Percentiles rank a stretch among this genome's conserved stretches.
Evolutionary conservation across 2,329 filamentous ascomycete species (phyloP).

Genomic region (Aspergillus ochraceus): DNA sequence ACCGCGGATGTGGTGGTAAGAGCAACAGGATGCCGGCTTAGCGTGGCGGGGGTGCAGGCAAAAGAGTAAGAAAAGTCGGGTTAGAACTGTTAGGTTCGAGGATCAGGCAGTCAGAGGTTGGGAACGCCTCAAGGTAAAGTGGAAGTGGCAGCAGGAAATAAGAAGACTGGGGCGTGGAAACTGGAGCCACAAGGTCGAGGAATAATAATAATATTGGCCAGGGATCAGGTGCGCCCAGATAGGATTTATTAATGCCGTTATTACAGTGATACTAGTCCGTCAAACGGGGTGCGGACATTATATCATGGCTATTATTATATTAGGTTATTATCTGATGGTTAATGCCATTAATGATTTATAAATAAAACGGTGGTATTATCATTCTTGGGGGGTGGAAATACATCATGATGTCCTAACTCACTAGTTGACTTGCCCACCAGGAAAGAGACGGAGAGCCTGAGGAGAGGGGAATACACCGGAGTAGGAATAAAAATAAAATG

Average conservation of each 20-base stretch:
- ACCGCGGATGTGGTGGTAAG: constrained; percentile 13
- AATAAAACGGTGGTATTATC: background rate
- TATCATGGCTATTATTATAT: background rate
- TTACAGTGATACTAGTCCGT: background rate
- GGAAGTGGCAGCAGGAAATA: background rate
- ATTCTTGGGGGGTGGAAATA: background rate
- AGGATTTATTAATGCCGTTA: background rate
- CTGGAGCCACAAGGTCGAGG: background rate
- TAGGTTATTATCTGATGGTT: background rate
- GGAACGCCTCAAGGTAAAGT: background rate
- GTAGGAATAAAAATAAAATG: background rate
- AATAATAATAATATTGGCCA: background rate
- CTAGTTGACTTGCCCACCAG: too few species aligned
- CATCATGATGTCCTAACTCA: background rate
- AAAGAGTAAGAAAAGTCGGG: constrained; percentile 2
- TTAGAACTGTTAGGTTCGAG: background rate
- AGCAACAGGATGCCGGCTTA: constrained; percentile 15
- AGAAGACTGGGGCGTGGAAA: background rate
- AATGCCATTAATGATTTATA: background rate
- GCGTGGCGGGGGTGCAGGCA: constrained; percentile 21
- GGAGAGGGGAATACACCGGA: too few species aligned
- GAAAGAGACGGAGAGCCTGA: too few species aligned
- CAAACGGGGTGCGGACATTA: background rate
- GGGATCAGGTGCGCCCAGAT: background rate
- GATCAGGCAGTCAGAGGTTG: background rate